Evolutionary conservation across 805 yeast species (phyloP), one percentile per base, ranked within the genome.

Genomic region (Candida methanosorbosa): DNA sequence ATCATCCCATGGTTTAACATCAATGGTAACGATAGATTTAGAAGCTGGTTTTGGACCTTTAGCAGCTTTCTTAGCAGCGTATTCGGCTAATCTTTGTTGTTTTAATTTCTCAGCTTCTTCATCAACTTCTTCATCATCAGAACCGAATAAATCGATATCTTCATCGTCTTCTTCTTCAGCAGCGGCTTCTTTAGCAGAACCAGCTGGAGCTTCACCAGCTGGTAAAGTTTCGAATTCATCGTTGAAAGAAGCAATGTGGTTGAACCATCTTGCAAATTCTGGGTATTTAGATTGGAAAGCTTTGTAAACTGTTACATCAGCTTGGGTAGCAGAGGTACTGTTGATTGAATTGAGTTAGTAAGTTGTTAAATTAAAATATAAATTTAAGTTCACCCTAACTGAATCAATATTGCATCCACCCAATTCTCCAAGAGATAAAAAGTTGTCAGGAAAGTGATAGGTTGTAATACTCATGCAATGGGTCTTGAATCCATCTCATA

Each of bases 1-100:
- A 61, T 92, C 98, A 69, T 92, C 98, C 99, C 99, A 92, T 72
- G 97, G 97, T 81, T 92, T 92, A 56, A 92, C 94, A 56, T 92
- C 98, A 56, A 92, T 61, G 59, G 99, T 90, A 59, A 92, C 95
- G 52, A 87, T 71, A 43, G 97, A 85, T 77, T 92, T 92, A 61
- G 98, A 97, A 68, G 95, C 96, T 58, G 97, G 87, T 78, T 87
- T 87, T 57, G 97, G 86, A 63, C 94, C 94, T 73, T 83, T 83
- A 52, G 90, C 80, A 51, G 95, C 95, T 81, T 92, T 92, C 80
- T 82, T 87, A 59, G 94, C 95, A 60, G 85, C 83, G 79, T 92
- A 92, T 65, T 79, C 96, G 64, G 96, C 97, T 59, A 92, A 70
- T 81, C 99, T 87, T 75, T 90, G 75, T 68, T 85, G 94, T 81